These are phyloP conservation scores for Thalassiosira oceanica DNA, from an alignment of 352 stramenopile genomes.

Conservation along the genomic window DNA sequence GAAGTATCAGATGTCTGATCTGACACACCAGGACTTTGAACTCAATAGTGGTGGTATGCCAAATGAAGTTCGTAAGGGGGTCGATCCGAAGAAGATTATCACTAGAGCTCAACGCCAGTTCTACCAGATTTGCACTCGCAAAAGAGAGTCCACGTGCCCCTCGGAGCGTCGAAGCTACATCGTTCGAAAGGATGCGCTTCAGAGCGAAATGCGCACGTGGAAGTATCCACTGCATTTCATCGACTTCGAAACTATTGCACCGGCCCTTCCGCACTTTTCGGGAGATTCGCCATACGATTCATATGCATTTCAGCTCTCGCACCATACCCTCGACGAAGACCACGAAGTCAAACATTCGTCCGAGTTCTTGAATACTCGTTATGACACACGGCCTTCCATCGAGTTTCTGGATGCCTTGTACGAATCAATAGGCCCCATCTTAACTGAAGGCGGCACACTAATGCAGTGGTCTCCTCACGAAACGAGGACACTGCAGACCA, in stretches of 20 bases:
- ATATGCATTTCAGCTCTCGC: slow-evolving; percentile 55
- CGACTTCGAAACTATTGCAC: slow-evolving; percentile 51
- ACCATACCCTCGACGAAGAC: slow-evolving; percentile 37
- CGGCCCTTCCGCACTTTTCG: slow-evolving; percentile 41
- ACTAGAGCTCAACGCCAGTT: too few relatives aligned
- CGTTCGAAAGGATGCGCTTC: slow-evolving; percentile 32
- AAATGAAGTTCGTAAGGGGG: too few relatives aligned
- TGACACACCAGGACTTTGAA: slow-evolving; percentile 29
- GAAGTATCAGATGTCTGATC: slow-evolving; percentile 41
- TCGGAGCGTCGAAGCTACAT: slow-evolving; percentile 21
- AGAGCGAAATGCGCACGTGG: slow-evolving; percentile 35
- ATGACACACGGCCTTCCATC: slow-evolving; percentile 23
- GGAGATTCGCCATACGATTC: slow-evolving; percentile 42
- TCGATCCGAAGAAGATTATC: too few relatives aligned
- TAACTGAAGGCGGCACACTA: slow-evolving; percentile 31
- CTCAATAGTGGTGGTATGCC: too few relatives aligned
- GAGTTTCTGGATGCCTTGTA: slow-evolving; percentile 41
- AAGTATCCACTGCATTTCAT: slow-evolving; percentile 59
- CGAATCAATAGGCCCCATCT: slow-evolving; percentile 15
- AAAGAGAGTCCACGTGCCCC: too few relatives aligned
- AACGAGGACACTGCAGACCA: slow-evolving; percentile 36
- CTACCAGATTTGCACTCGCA: too few relatives aligned
- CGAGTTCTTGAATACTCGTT: slow-evolving; percentile 48
- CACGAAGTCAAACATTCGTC: slow-evolving; percentile 31
- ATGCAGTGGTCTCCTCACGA: slow-evolving; percentile 57